Percentiles rank a stretch among this genome's conserved stretches.
Evolutionary conservation across 495 filamentous ascomycete genomes (phyloP).

Genomic region (Neurospora tetraspora): DNA sequence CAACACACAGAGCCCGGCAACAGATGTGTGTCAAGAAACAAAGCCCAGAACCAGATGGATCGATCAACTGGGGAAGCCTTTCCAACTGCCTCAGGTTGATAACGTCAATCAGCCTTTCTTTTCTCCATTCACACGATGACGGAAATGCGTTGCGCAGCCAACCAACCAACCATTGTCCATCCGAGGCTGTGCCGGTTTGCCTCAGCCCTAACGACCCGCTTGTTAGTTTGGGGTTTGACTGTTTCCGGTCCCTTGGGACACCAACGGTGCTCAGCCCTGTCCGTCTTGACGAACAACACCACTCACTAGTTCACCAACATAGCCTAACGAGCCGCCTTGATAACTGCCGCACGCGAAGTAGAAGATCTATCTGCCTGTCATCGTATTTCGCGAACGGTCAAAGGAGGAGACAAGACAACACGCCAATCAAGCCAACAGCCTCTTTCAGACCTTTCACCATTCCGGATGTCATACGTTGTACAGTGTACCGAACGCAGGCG

Average conservation of each 20-base stretch:
- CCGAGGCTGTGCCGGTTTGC: neutral
- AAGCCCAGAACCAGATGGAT: neutral
- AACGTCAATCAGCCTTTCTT: neutral
- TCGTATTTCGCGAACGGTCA: neutral
- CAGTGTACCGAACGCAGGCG: neutral
- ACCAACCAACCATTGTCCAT: neutral
- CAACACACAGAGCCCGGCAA: neutral
- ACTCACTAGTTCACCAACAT: neutral
- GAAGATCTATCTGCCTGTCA: neutral
- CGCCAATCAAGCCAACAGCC: neutral
- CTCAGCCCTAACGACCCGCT: neutral
- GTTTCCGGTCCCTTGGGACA: neutral
- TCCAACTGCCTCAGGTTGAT: neutral
- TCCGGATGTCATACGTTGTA: neutral
- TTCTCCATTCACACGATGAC: neutral
- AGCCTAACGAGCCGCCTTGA: neutral
- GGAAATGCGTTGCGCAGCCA: neutral
- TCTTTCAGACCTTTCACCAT: neutral
- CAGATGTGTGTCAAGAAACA: neutral
- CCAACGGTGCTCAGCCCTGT: neutral
- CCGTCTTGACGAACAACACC: neutral
- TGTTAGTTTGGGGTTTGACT: neutral
- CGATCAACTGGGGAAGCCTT: neutral
- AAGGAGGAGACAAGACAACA: neutral
- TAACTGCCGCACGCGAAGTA: neutral